phyloP scores from a whole-genome alignment of 2,329 filamentous ascomycete species.

The Trichoderma hamatum region DNA sequence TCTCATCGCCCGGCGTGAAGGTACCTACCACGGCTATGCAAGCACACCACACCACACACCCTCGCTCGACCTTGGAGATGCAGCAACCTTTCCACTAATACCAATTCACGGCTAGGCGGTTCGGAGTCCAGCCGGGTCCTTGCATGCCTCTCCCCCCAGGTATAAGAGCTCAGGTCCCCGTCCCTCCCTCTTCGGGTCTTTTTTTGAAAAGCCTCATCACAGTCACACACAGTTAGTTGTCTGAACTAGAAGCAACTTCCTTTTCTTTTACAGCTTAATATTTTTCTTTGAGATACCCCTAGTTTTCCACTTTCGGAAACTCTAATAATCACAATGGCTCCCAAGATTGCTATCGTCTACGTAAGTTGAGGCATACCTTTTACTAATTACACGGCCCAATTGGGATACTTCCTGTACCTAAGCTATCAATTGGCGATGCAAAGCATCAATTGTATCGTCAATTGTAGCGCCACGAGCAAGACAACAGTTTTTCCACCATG shows the following conservation, averaged over 20 bases:
- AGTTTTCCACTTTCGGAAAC: neutral
- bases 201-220: slow-evolving; percentile 10
- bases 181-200: slow-evolving; percentile 22
- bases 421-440: neutral
- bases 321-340: slow-evolving; percentile 67
- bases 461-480: neutral
- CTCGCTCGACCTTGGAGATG: slow-evolving; percentile 4
- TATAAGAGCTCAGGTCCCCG: slow-evolving; percentile 33
- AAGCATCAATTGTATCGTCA: neutral
- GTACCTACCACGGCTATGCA: neutral
- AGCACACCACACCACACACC: neutral
- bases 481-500: neutral
- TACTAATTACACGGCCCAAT: neutral
- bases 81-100: slow-evolving; percentile 16
- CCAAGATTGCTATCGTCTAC: slow-evolving; percentile 89
- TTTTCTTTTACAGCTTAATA: slow-evolving; percentile 13
- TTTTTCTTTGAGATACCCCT: slow-evolving; percentile 15
- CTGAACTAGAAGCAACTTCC: slow-evolving; percentile 1
- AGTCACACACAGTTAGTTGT: slow-evolving; percentile 2
- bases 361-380: slow-evolving; percentile 55
- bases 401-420: neutral
- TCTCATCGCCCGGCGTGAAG: slow-evolving; percentile 1
- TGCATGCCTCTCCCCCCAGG: slow-evolving; percentile 17
- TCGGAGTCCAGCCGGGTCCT: neutral
- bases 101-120: neutral